Conservation (phyloP, 2,329 filamentous ascomycete species). For the Hymenoscyphus albidus region DNA sequence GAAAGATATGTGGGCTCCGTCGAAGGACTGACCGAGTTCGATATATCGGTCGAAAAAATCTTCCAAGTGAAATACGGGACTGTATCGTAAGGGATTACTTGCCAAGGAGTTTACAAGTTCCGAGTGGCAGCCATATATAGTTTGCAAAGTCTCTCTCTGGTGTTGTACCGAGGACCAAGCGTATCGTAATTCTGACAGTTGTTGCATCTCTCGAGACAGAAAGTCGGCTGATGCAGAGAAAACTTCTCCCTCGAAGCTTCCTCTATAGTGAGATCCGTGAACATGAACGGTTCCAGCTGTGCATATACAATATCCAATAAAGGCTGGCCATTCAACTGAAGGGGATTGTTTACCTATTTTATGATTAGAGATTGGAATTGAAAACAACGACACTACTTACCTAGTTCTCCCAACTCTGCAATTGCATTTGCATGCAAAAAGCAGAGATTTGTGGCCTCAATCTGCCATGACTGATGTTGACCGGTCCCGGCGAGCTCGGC, state of each 20-base stretch:
- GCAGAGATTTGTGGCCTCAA: conserved; percentile 84
- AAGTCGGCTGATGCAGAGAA: conserved; percentile 68
- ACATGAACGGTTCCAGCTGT: conserved; percentile 86
- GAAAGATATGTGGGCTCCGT: conserved; percentile 70
- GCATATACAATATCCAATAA: conserved; percentile 82
- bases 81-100: conserved; percentile 67
- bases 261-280: conserved; percentile 75
- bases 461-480: conserved; percentile 89
- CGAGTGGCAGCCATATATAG: conserved; percentile 72
- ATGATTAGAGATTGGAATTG: background rate
- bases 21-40: conserved; percentile 58
- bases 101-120: conserved; percentile 73
- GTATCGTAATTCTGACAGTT: conserved; percentile 69
- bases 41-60: conserved; percentile 83
- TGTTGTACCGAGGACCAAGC: conserved; percentile 76
- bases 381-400: conserved; percentile 33
- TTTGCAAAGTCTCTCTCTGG: conserved; percentile 73
- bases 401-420: conserved; percentile 75
- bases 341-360: conserved; percentile 54
- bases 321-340: conserved; percentile 78
- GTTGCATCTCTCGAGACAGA: conserved; percentile 73
- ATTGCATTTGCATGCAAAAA: conserved; percentile 85
- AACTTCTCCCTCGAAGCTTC: conserved; percentile 33
- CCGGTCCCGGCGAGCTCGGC: conserved; percentile 74
- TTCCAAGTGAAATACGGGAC: conserved; percentile 77